A percentile compares a stretch with the other conserved stretches of the same genome.
These are phyloP conservation scores for Pythium sp. DNA, from an alignment of 352 stramenopile genomes.

Conservation along the genomic window DNA sequence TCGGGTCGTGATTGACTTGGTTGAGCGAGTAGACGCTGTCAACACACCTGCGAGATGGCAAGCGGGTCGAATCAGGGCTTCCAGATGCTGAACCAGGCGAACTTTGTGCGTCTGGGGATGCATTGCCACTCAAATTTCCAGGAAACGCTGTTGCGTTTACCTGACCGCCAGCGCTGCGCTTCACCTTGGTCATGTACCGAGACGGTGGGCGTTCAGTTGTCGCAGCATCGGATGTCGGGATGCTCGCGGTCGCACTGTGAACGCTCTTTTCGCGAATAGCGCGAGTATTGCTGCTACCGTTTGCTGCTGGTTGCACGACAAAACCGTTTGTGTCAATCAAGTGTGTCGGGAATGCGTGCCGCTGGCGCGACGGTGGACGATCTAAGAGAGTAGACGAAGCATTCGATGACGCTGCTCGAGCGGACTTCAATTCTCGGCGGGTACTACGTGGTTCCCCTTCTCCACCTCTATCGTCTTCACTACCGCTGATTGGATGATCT, in stretches of 20 bases:
- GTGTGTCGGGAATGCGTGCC: conserved; percentile 76
- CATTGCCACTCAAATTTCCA: background rate
- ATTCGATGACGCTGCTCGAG: background rate
- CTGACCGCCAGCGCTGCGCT: conserved; percentile 18
- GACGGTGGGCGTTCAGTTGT: conserved; percentile 55
- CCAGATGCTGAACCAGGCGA: conserved; percentile 4
- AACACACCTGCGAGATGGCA: conserved; percentile 39
- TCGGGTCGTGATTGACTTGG: conserved; percentile 67
- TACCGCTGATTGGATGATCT: background rate
- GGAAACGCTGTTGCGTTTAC: too few species aligned
- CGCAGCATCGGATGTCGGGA: background rate
- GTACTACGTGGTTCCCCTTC: background rate
- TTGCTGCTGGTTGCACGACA: conserved; percentile 11
- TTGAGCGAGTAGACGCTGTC: conserved; percentile 44
- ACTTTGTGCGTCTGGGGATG: background rate
- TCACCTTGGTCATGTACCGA: conserved; percentile 71
- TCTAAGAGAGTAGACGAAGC: conserved; percentile 15
- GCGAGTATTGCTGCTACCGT: conserved; percentile 13
- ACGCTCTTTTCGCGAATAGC: conserved; percentile 12
- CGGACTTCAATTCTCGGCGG: background rate
- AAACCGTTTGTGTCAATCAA: conserved; percentile 53
- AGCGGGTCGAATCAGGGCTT: conserved; percentile 2
- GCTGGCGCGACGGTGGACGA: conserved; percentile 67
- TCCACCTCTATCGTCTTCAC: background rate
- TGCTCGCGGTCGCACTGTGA: conserved; percentile 12